These are phyloP conservation scores for Teratosphaeria gauchensis DNA, from an alignment of 2,329 filamentous ascomycete genomes.

Conservation along the genomic window DNA sequence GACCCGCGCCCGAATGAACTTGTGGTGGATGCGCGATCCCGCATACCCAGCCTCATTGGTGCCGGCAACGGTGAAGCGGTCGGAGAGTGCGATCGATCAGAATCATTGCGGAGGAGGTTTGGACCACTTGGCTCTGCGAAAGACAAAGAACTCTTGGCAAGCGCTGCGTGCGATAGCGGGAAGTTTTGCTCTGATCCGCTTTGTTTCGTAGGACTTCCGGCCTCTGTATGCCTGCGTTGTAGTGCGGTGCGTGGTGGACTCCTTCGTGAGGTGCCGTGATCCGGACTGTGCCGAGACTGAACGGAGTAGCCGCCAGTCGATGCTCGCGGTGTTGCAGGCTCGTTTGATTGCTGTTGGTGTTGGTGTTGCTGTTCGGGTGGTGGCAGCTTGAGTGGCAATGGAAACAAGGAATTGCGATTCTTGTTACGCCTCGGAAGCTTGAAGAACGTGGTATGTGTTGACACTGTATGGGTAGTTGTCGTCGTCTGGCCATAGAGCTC, in stretches of 20 bases:
- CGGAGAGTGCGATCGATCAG: constrained; percentile 55
- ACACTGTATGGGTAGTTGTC: constrained; percentile 50
- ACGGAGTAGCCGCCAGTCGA: constrained; percentile 21
- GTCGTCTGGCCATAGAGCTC: constrained; percentile 52
- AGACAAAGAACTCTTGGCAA: constrained; percentile 38
- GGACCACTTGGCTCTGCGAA: constrained; percentile 35
- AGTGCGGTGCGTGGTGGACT: constrained; percentile 12
- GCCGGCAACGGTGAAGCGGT: constrained; percentile 49
- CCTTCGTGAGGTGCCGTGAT: background rate
- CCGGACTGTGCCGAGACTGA: constrained; percentile 15
- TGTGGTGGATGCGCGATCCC: constrained; percentile 81
- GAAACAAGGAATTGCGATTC: constrained; percentile 71
- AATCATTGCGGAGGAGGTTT: constrained; percentile 50
- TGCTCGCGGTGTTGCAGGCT: constrained; percentile 29
- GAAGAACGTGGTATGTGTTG: constrained; percentile 63
- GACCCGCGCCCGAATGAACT: constrained; percentile 69
- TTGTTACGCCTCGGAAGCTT: constrained; percentile 66
- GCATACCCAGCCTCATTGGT: constrained; percentile 48
- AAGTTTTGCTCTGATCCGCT: constrained; percentile 13
- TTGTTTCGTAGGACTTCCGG: constrained; percentile 13
- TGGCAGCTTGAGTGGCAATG: constrained; percentile 66
- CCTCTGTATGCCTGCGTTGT: constrained; percentile 19
- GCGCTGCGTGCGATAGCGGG: constrained; percentile 42
- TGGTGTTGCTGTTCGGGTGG: constrained; percentile 29
- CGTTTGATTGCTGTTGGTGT: constrained; percentile 16